Base-by-base conservation (phyloP, 257 asterid genomes). In the Ilex asprella region DNA sequence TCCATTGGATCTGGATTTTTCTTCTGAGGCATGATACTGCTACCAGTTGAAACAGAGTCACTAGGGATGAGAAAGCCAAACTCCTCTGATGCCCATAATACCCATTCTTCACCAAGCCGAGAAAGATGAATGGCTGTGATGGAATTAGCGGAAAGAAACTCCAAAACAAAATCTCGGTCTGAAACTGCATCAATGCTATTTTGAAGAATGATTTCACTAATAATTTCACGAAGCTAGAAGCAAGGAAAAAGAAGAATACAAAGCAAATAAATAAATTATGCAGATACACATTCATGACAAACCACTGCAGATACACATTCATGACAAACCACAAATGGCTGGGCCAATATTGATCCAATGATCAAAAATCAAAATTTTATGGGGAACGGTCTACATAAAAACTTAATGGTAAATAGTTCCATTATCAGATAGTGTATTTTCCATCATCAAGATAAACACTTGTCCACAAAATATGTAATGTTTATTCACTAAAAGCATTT, bases 161-260 rank as follows among this genome's bases (percentile, higher is more conserved):
- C 99, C 85, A 93, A 67, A 59, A 93, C 92, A 63, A 93, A 93
- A 81, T 93, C 99, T 74, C 99, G 84, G 79, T 93, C 99, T 29
- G 99, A 89, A 78, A 93, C 97, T 78, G 99, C 99, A 89, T 93
- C 99, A 69, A 93, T 93, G 89, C 99, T 93, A 76, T 79, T 83
- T 61, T 76, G 78, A 64, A 76, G 55, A 67, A 75, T 16, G 68
- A 73, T 59, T 81, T 76, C 60, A 83, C 58, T 65, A 73, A 58
- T 16, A 59, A 59, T 12, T 60, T 47, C 27, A 73, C 65, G 59
- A 58, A 46, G 50, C 47, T 11, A 59, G 3, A 59, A 43, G 53
- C 43, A 66, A 50, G 31, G 74, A 32, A 44, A 31, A 46, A 16
- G 21, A 55, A 61, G 59, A 6, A 0, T 56, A 69, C 53, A 58